phyloP scores from a whole-genome alignment of 306 rosid genomes.

The Abrus pulchellus region DNA sequence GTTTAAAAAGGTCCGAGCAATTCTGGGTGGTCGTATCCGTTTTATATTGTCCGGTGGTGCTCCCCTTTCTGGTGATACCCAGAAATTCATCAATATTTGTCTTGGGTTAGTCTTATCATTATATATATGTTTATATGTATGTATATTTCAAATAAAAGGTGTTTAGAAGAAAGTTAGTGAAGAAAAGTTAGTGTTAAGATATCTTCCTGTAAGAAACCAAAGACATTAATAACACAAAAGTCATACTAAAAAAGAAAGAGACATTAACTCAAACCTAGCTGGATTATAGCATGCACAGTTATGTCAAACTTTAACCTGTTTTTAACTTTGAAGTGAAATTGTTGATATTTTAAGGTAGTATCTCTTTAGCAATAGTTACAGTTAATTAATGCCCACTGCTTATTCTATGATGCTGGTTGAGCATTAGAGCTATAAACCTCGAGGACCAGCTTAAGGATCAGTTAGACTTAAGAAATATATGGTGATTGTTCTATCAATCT shows the following conservation, averaged over 20 bases:
- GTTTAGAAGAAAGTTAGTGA: background rate
- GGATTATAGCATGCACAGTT: conserved; percentile 5
- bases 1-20: conserved; percentile 82
- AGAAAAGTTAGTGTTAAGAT: background rate
- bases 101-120: conserved; percentile 69
- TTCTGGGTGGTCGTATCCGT: conserved; percentile 82
- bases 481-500: conserved; percentile 1
- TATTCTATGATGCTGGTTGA: background rate
- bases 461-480: conserved; percentile 1
- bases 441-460: background rate
- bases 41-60: conserved; percentile 92
- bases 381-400: background rate
- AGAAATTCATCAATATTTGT: conserved; percentile 92
- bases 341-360: background rate
- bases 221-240: background rate
- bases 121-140: background rate
- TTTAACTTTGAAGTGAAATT: conserved; percentile 12
- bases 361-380: background rate
- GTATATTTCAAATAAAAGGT: background rate
- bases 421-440: background rate
- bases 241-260: background rate
- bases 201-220: conserved; percentile 15
- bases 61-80: conserved; percentile 89
- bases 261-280: background rate
- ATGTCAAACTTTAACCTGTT: conserved; percentile 7